Conservation (phyloP, 1,139 yeast genomes). For the Lodderomyces parapsilosis region DNA sequence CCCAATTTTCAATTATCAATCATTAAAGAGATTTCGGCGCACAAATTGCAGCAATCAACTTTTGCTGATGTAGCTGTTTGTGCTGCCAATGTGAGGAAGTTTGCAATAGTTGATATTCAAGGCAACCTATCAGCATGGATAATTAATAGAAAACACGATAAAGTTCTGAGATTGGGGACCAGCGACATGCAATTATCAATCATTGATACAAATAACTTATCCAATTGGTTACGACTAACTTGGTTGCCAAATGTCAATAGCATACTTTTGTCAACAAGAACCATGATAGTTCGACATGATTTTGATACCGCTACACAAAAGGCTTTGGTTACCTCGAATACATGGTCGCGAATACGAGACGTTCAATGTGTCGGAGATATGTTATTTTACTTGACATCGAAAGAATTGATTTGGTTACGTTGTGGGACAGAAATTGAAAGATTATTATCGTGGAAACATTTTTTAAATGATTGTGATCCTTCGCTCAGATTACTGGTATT, state of each 20-base stretch:
- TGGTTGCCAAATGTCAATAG: conserved; percentile 41
- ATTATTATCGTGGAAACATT: conserved; percentile 70
- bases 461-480: conserved; percentile 53
- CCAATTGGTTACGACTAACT: conserved; percentile 52
- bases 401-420: conserved; percentile 53
- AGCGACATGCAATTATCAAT: conserved; percentile 13
- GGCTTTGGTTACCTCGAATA: conserved; percentile 45
- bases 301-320: conserved; percentile 18
- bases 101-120: conserved; percentile 48
- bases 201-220: conserved; percentile 49
- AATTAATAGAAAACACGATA: conserved; percentile 16
- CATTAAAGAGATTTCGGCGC: conserved; percentile 22
- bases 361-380: conserved; percentile 23
- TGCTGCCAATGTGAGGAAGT: conserved; percentile 34
- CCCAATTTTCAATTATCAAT: conserved; percentile 17
- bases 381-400: conserved; percentile 56
- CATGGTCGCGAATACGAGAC: conserved; percentile 59
- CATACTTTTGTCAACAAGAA: conserved; percentile 45
- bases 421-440: conserved; percentile 26
- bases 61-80: conserved; percentile 49
- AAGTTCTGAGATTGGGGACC: background rate
- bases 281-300: conserved; percentile 34
- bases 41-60: conserved; percentile 25
- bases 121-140: conserved; percentile 52
- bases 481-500: conserved; percentile 44